Conservation (phyloP, 108 stramenopile genomes). For the Fistulifera solaris region DNA sequence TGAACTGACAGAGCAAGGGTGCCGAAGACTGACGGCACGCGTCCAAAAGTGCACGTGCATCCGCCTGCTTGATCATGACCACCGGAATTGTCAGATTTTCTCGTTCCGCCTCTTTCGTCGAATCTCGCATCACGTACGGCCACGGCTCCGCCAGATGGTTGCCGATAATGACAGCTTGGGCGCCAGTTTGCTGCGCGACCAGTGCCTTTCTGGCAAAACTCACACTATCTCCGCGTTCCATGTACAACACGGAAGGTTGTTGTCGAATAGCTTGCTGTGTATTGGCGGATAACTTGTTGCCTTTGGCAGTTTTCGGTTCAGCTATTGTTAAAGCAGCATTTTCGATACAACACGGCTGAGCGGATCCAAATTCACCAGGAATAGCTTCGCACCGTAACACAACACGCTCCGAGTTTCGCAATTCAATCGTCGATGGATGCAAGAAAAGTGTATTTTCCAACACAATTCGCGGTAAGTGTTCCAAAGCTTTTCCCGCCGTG, state of each 20-base stretch:
- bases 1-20: neutral
- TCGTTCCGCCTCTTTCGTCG: slow-evolving; percentile 34
- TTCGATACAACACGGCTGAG: slow-evolving; percentile 1
- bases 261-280: slow-evolving; percentile 4
- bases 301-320: slow-evolving; percentile 29
- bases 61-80: slow-evolving; percentile 59
- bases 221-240: slow-evolving; percentile 71
- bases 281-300: slow-evolving; percentile 11
- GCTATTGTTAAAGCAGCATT: slow-evolving; percentile 16
- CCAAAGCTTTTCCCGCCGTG: slow-evolving; percentile 8
- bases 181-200: slow-evolving; percentile 65
- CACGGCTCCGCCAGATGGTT: slow-evolving; percentile 42
- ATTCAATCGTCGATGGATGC: slow-evolving; percentile 15
- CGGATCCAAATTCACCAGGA: slow-evolving; percentile 29
- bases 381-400: slow-evolving; percentile 7
- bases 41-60: slow-evolving; percentile 28
- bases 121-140: slow-evolving; percentile 85
- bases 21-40: neutral
- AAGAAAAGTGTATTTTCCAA: slow-evolving; percentile 23
- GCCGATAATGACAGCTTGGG: slow-evolving; percentile 53
- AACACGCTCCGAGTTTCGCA: neutral
- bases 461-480: slow-evolving; percentile 19
- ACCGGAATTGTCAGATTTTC: slow-evolving; percentile 52
- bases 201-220: slow-evolving; percentile 71
- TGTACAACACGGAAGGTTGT: neutral